Base-by-base conservation (phyloP, 441 rosid genomes). In the Viola pubescens region DNA sequence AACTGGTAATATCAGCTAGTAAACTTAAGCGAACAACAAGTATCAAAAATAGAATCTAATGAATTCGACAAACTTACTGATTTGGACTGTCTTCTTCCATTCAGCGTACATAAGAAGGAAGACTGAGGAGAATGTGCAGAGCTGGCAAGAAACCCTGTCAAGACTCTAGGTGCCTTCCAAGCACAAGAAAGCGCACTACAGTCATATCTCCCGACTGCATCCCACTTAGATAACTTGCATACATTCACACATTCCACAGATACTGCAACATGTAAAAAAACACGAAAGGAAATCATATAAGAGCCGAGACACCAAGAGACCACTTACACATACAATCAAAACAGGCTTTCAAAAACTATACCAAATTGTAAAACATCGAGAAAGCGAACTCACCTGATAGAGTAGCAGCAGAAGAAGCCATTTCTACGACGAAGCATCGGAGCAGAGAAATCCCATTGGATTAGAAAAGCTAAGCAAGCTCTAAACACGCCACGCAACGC, bases 121-220 rank as follows among this genome's bases (percentile, higher is more conserved):
- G 70, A 81, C 45, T 73, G 77, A 45, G 75, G 60, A 62, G 88
- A 73, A 69, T 85, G 87, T 0, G 95, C 79, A 37, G 98, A 89
- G 79, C 77, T 86, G 4, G 96, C 91, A 48, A 88, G 85, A 73
- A 84, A 84, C 47, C 98, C 95, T 42, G 98, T 84, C 77, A 94
- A 74, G 48, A 78, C 87, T 73, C 97, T 81, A 4, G 97, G 98
- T 64, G 91, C 87, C 75, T 85, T 89, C 95, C 91, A 88, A 49
- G 96, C 95, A 66, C 96, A 87, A 0, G 96, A 89, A 52, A 94
- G 80, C 49, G 81, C 79, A 56, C 66, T 84, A 75, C 94, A 89
- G 67, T 83, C 97, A 48, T 73, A 77, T 78, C 87, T 87, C 46
- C 78, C 90, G 62, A 70, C 73, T 47, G 69, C 88, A 12, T 83